Evolutionary conservation across 2,329 filamentous ascomycete species (phyloP).

Genomic region (Phoma sp.): DNA sequence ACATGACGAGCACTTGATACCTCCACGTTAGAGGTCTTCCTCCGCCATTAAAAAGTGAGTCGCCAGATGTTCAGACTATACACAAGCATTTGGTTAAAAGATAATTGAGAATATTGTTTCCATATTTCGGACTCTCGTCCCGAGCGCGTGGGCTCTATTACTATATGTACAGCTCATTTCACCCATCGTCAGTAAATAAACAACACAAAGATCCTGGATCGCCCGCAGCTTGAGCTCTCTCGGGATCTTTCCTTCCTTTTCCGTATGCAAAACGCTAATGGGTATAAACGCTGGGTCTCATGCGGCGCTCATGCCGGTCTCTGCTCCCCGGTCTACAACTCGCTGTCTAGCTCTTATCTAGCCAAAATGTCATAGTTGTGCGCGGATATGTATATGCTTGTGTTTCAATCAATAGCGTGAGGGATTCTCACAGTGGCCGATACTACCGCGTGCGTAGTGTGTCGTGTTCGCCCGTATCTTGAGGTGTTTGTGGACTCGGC

Average conservation of each 20-base stretch:
- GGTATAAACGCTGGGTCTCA: slow-evolving; percentile 22
- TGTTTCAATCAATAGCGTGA: not conserved
- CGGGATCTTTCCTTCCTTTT: not conserved
- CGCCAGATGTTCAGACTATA: no score
- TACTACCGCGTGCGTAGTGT: slow-evolving; percentile 1
- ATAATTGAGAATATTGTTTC: not conserved
- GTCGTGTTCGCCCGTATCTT: slow-evolving; percentile 7
- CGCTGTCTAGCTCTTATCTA: not conserved
- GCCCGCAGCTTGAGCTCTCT: not conserved
- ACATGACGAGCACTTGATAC: slow-evolving; percentile 1
- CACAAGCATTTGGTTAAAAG: no score
- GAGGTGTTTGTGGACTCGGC: not conserved
- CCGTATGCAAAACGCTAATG: slow-evolving; percentile 20
- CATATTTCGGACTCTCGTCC: slow-evolving; percentile 10
- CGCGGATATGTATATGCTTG: not conserved
- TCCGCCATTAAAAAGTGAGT: no score
- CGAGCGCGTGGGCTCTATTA: slow-evolving; percentile 10
- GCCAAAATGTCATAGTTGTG: not conserved
- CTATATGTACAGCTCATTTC: slow-evolving; percentile 4
- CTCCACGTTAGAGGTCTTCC: no score
- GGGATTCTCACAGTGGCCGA: not conserved
- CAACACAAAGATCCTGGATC: not conserved
- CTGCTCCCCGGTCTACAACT: not conserved
- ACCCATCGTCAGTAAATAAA: not conserved
- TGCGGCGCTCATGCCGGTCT: not conserved